Conservation (phyloP, 169 alveolate genomes). For the Plasmodium blacklocki region DNA sequence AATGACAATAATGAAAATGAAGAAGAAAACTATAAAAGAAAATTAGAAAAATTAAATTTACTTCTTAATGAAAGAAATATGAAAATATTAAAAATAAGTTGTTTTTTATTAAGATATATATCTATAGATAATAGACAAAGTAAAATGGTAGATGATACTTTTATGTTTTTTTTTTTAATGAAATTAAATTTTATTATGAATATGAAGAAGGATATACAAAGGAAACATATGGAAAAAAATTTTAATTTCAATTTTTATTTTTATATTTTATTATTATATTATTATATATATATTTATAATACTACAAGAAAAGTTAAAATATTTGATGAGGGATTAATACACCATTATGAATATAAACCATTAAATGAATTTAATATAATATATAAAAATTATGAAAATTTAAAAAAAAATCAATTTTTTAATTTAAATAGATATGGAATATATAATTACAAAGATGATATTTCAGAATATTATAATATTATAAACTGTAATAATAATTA, state of each 20-base stretch:
- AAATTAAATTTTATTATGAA: conserved; percentile 51
- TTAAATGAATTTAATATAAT: conserved; percentile 31
- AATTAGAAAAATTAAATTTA: not conserved
- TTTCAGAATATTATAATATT: too few relatives aligned
- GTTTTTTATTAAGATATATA: conserved; percentile 37
- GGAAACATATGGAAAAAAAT: conserved; percentile 23
- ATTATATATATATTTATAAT: conserved; percentile 42
- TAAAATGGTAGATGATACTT: conserved; percentile 37
- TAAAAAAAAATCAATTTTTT: conserved; percentile 18
- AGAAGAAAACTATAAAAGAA: too few relatives aligned
- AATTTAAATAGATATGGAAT: conserved; percentile 55
- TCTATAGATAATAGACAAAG: conserved; percentile 8
- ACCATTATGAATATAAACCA: conserved; percentile 4
- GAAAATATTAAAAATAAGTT: conserved; percentile 49
- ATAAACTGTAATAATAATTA: not conserved
- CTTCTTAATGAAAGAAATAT: conserved; percentile 23
- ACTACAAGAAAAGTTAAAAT: conserved; percentile 15
- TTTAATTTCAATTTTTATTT: conserved; percentile 23
- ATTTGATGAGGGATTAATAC: conserved; percentile 10
- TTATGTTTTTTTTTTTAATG: conserved; percentile 43
- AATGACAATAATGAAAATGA: too few relatives aligned
- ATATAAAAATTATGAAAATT: conserved; percentile 16
- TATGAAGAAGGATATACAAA: conserved; percentile 9
- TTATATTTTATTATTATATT: conserved; percentile 42
- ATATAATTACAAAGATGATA: not conserved